Base-by-base conservation (phyloP, 1,139 yeast genomes). In the Arxiozyma telluris region DNA sequence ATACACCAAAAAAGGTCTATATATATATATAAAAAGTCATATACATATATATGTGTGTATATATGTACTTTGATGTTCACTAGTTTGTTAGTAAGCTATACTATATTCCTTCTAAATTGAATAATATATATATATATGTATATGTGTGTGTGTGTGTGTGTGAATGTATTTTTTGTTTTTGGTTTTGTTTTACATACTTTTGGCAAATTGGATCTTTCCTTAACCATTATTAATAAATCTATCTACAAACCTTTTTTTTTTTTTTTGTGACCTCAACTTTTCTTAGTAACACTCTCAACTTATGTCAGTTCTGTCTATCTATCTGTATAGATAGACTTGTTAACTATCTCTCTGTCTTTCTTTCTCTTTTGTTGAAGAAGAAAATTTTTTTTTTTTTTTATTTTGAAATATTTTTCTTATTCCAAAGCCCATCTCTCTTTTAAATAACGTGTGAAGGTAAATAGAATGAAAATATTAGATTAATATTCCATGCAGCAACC, bases 1-100 rank as follows among this genome's bases (percentile, higher is more conserved):
- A 52, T 41, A 62, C 58, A 27, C 71, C 70, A 49, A 65, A 58
- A 57, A 64, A 68, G 23, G 64, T 57, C 66, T 64, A 46, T 17
- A 18, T 38, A 9, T 20, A 43, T 8, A 43, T 5, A 11, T 34
- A 34, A 1, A 34, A 4, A 34, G 4, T 12, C 39, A 34, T 34
- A 34, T 34, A 34, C 6, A 4, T 6, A 34, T 12, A 15, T 34
- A 34, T 15, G 12, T 34, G 12, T 34, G 12, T 34, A 34, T 15
- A 34, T 34, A 34, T 34, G 12, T 34, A 34, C 25, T 6, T 34
- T 15, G 17, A 34, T 12, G 12, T 34, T 3, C 39, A 8, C 12
- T 15, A 12, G 39, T 15, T 15, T 12, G 39, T 34, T 34, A 34
- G 39, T 34, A 34, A 34, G 2, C 11, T 12, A 15, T 34, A 34